Percentiles rank a stretch among this genome's conserved stretches.
Evolutionary conservation across 192 early-diverging fungal species (phyloP).

Genomic region (Rhizoclosmatium sp.): DNA sequence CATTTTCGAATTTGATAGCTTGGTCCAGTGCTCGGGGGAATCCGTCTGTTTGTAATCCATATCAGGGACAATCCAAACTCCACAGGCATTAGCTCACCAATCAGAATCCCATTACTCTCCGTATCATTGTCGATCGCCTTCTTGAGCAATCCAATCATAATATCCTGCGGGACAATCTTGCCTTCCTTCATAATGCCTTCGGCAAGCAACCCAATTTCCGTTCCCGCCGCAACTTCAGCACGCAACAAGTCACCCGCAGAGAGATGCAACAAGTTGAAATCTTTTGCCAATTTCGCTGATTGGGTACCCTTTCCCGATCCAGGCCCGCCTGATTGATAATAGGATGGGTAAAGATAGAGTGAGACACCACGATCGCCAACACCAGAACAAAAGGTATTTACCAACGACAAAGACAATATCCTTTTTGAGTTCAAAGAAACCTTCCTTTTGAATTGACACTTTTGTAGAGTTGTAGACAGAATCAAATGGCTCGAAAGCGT

Average conservation of each 20-base stretch:
- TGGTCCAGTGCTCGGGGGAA: slow-evolving; percentile 71
- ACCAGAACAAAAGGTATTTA: not conserved
- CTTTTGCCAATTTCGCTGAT: slow-evolving; percentile 79
- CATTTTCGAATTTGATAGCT: slow-evolving; percentile 57
- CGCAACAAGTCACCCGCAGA: slow-evolving; percentile 97
- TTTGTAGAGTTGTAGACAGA: slow-evolving; percentile 1
- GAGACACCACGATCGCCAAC: not conserved
- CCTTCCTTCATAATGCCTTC: slow-evolving; percentile 89
- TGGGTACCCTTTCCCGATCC: slow-evolving; percentile 79
- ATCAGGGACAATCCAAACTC: not conserved
- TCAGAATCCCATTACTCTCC: not conserved
- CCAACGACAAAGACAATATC: slow-evolving; percentile 5
- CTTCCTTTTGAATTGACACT: not conserved
- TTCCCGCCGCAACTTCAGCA: slow-evolving; percentile 72
- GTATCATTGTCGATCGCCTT: not conserved
- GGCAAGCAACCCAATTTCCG: slow-evolving; percentile 76
- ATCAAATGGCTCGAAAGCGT: slow-evolving; percentile 22
- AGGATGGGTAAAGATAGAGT: not conserved
- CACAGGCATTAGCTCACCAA: not conserved
- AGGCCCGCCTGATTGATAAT: slow-evolving; percentile 40
- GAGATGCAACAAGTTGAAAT: slow-evolving; percentile 91
- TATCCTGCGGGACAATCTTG: slow-evolving; percentile 80
- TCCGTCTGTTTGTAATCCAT: slow-evolving; percentile 55
- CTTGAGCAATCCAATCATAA: slow-evolving; percentile 3
- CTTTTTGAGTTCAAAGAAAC: not conserved